Percentiles rank a stretch among this genome's conserved stretches.
Evolutionary conservation across 2,329 filamentous ascomycete genomes (phyloP).

Genomic region (Tolypocladium album): DNA sequence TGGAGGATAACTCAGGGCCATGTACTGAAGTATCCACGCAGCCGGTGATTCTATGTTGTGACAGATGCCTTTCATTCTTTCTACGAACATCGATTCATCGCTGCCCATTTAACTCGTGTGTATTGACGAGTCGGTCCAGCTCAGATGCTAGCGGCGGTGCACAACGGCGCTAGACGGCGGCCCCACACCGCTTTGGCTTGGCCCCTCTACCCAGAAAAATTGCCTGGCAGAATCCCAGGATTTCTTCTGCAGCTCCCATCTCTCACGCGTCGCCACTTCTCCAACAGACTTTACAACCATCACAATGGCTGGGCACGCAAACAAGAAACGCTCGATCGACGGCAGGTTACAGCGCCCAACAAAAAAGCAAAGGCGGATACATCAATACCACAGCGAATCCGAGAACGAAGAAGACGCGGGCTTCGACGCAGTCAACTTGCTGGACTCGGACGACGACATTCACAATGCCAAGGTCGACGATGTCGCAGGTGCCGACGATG

Average conservation of each 20-base stretch:
- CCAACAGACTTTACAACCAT: background rate
- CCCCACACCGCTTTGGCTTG: conserved; percentile 6
- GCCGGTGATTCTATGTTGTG: too few relatives aligned
- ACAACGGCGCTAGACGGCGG: background rate
- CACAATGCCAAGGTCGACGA: conserved; percentile 43
- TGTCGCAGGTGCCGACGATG: conserved; percentile 25
- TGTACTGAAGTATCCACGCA: too few relatives aligned
- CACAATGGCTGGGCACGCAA: conserved; percentile 21
- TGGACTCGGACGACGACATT: conserved; percentile 48
- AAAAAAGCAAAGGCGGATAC: conserved; percentile 42
- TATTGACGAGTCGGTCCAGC: background rate
- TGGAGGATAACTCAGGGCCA: too few relatives aligned
- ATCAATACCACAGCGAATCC: conserved; percentile 43
- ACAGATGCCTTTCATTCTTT: too few relatives aligned
- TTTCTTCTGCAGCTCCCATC: background rate
- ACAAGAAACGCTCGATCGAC: conserved; percentile 21
- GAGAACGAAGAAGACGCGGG: conserved; percentile 27
- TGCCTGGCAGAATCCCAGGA: conserved; percentile 8
- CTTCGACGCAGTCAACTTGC: conserved; percentile 40
- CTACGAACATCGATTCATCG: too few relatives aligned
- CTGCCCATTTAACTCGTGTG: too few relatives aligned
- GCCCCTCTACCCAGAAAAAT: conserved; percentile 5
- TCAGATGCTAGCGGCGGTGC: background rate
- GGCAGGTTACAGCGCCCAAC: conserved; percentile 26
- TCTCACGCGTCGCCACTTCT: background rate